These are phyloP conservation scores for Zygosaccharomyces lentus DNA, from an alignment of 805 yeast species.

Conservation along the genomic window DNA sequence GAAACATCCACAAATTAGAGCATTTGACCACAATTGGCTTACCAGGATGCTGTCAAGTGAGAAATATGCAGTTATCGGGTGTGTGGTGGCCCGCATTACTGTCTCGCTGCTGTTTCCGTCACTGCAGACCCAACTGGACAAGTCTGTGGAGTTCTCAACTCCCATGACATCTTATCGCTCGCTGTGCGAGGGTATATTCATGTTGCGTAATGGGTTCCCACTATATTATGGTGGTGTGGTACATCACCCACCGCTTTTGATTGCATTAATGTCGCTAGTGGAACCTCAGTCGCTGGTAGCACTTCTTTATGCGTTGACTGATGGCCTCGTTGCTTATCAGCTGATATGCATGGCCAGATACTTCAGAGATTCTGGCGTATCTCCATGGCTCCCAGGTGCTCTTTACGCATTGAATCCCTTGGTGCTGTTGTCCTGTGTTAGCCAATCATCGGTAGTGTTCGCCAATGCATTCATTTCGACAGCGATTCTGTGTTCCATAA, in stretches of 20 bases:
- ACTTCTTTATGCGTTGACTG: constrained; percentile 53
- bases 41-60: constrained; percentile 9
- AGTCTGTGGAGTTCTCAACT: constrained; percentile 34
- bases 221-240: constrained; percentile 83
- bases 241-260: constrained; percentile 77
- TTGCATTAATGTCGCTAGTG: constrained; percentile 36
- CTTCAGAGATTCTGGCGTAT: constrained; percentile 17
- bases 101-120: constrained; percentile 26
- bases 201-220: constrained; percentile 50
- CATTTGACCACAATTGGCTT: not conserved
- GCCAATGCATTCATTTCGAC: constrained; percentile 53
- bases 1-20: not conserved
- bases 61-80: constrained; percentile 15
- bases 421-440: constrained; percentile 58
- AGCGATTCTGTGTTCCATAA: constrained; percentile 44
- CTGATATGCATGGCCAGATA: constrained; percentile 46
- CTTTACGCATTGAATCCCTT: constrained; percentile 80
- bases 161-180: constrained; percentile 40
- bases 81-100: constrained; percentile 21
- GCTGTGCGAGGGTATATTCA: constrained; percentile 62
- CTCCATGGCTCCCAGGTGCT: constrained; percentile 47
- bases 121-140: constrained; percentile 26
- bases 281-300: constrained; percentile 12
- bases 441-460: constrained; percentile 63
- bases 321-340: constrained; percentile 52